A percentile compares a stretch with the other conserved stretches of the same genome.
phyloP scores from a whole-genome alignment of 140 eudicot genomes.

The Oenanthe javanica region DNA sequence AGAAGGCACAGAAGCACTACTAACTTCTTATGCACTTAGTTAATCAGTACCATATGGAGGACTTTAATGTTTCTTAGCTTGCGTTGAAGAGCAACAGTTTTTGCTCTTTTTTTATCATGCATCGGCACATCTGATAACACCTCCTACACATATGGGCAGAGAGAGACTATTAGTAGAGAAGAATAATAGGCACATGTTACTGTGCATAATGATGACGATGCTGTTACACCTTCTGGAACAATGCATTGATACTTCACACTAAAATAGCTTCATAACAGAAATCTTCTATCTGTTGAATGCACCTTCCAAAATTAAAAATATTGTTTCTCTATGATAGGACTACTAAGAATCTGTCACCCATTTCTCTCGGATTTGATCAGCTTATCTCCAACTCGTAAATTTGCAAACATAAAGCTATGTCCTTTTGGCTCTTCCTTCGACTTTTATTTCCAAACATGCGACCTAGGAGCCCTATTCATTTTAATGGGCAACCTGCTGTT shows the following conservation, averaged over 20 bases:
- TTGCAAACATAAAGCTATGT: background rate
- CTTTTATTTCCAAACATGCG: background rate
- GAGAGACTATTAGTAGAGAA: constrained; percentile 1
- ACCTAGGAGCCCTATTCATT: background rate
- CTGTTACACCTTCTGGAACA: background rate
- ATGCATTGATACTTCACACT: background rate
- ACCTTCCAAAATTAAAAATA: background rate
- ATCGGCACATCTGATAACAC: constrained; percentile 82
- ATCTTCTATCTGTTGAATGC: background rate
- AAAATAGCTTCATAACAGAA: background rate
- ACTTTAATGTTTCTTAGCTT: constrained; percentile 64
- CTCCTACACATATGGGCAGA: constrained; percentile 43
- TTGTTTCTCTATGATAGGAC: background rate
- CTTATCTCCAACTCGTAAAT: background rate
- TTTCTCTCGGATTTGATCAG: background rate
- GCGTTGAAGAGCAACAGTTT: constrained; percentile 50
- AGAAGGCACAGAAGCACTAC: constrained; percentile 2
- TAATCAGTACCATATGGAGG: constrained; percentile 57
- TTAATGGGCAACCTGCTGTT: background rate
- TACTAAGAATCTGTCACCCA: background rate
- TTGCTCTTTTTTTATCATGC: constrained; percentile 56
- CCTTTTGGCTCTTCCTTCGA: background rate
- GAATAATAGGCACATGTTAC: background rate
- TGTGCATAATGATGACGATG: background rate
- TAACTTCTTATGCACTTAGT: background rate